Conservation (phyloP, 2,329 filamentous ascomycete species). For the Pezicula radicicola region DNA sequence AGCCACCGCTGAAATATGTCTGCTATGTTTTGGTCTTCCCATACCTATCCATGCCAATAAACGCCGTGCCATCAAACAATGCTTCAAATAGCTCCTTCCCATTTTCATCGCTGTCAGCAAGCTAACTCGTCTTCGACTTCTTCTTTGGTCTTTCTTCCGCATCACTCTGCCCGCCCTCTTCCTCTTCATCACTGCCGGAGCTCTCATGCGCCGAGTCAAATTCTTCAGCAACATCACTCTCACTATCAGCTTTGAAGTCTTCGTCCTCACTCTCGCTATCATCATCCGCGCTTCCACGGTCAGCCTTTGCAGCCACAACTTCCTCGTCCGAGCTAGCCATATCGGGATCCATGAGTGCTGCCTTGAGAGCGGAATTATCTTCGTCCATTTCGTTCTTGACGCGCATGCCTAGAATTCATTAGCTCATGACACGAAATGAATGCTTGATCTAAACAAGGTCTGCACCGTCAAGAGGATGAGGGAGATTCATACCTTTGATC, state of each 20-base stretch:
- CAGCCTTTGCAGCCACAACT: conserved; percentile 64
- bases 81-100: no score
- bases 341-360: conserved; percentile 78
- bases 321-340: conserved; percentile 75
- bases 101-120: not conserved
- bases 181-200: conserved; percentile 66
- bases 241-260: conserved; percentile 89
- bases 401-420: conserved; percentile 46
- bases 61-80: no score
- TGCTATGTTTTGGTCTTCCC: no score
- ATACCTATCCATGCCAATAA: no score
- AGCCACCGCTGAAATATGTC: no score
- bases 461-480: no score
- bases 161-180: conserved; percentile 62
- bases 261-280: conserved; percentile 95
- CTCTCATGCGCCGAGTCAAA: conserved; percentile 91
- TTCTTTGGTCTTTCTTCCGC: conserved; percentile 49
- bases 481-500: conserved; percentile 62
- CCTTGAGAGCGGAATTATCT: conserved; percentile 69
- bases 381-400: conserved; percentile 99
- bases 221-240: conserved; percentile 95
- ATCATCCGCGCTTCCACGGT: conserved; percentile 90
- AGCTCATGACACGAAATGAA: no score
- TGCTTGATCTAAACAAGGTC: no score
- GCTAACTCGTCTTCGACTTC: conserved; percentile 34